Conservation (phyloP, 352 stramenopile genomes). For the Vaucheria bursata region DNA sequence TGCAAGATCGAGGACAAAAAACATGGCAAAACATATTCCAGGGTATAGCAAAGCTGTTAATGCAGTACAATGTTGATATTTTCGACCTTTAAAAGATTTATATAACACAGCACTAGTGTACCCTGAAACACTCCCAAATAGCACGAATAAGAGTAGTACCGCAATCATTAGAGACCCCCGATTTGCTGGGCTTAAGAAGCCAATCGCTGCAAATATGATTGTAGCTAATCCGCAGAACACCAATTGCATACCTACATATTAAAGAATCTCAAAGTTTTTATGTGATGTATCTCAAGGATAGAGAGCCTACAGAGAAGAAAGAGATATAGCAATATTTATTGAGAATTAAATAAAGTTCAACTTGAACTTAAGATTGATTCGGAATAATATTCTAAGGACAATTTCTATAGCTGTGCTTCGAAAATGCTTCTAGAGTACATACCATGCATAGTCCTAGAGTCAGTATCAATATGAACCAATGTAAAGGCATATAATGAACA, state of each 20-base stretch:
- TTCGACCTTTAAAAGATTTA: conserved; percentile 99
- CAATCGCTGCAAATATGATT: conserved; percentile 87
- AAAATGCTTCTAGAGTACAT: no score
- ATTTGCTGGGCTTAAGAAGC: conserved; percentile 88
- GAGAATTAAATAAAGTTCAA: no score
- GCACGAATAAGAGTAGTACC: conserved; percentile 91
- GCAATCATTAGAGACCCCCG: conserved; percentile 94
- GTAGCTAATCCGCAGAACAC: conserved; percentile 71
- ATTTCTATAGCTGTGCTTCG: no score
- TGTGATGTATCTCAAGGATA: no score
- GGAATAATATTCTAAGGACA: no score
- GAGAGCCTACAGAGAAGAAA: no score
- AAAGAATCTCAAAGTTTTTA: no score
- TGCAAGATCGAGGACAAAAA: conserved; percentile 95
- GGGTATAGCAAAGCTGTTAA: conserved; percentile 91
- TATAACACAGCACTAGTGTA: conserved; percentile 92
- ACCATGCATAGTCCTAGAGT: no score
- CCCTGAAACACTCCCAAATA: conserved; percentile 87
- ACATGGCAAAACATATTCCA: conserved; percentile 87
- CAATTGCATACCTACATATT: conserved; percentile 94
- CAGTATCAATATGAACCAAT: no score
- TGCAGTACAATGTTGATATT: conserved; percentile 91
- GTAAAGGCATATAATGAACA: no score
- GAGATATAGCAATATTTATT: no score
- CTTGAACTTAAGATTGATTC: no score